Evolutionary conservation across 192 early-diverging fungal genomes (phyloP).

Genomic region (Coemansia furcata): DNA sequence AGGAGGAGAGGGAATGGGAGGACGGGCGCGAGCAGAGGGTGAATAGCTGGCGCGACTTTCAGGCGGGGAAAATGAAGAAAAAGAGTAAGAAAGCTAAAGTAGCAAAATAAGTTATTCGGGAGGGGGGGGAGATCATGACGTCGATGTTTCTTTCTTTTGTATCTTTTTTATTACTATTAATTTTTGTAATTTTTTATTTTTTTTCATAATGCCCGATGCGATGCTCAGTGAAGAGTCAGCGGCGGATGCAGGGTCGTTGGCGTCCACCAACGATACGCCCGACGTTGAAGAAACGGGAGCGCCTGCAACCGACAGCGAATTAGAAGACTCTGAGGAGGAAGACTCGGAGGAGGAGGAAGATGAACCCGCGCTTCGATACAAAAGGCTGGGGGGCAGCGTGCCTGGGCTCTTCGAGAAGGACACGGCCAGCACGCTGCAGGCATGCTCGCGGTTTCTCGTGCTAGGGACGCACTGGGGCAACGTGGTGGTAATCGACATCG

Average conservation of each 20-base stretch:
- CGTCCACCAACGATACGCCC: not conserved
- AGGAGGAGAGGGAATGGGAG: conserved; percentile 43
- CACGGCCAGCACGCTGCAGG: conserved; percentile 75
- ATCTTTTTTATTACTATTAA: not conserved
- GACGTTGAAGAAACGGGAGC: not conserved
- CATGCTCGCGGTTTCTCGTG: conserved; percentile 84
- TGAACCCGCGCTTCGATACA: conserved; percentile 90
- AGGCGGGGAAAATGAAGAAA: conserved; percentile 9
- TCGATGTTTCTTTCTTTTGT: not conserved
- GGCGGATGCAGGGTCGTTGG: not conserved
- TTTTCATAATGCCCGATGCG: not conserved
- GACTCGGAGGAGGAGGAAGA: conserved; percentile 73
- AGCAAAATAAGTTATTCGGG: not conserved
- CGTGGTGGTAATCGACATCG: conserved; percentile 87
- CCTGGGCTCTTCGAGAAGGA: conserved; percentile 73
- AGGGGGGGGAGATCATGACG: not conserved
- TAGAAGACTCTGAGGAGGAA: conserved; percentile 34
- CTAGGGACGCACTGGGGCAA: conserved; percentile 91
- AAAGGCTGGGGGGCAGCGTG: conserved; percentile 76
- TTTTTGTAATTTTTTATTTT: not conserved
- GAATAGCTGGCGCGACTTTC: conserved; percentile 42
- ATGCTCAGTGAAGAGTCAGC: not conserved
- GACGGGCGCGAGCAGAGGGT: conserved; percentile 41
- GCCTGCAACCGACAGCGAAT: conserved; percentile 29
- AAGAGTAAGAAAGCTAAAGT: not conserved